A percentile compares a stretch with the other conserved stretches of the same genome.
phyloP scores from a whole-genome alignment of 352 stramenopile genomes.

The Globisporangium uncinulatum region DNA sequence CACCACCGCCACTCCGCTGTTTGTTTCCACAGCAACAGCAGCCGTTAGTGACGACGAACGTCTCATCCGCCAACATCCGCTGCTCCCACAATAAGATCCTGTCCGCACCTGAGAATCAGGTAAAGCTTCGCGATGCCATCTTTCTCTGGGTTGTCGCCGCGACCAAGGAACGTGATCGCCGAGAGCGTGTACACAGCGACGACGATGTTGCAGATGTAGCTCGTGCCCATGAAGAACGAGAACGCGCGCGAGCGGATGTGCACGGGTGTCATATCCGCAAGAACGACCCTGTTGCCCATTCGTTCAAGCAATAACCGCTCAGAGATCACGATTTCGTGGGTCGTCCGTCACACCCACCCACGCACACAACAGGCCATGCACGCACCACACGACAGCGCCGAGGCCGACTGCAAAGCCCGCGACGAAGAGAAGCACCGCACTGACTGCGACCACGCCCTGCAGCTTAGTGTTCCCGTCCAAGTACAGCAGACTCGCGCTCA shows the following conservation, averaged over 20 bases:
- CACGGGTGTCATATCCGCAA: slow-evolving; percentile 86
- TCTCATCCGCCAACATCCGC: too few relatives aligned
- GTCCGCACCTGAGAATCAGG: slow-evolving; percentile 56
- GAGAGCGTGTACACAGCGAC: slow-evolving; percentile 74
- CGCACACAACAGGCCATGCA: not conserved
- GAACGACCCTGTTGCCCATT: slow-evolving; percentile 49
- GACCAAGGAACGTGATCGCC: slow-evolving; percentile 68
- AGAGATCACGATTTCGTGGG: too few relatives aligned
- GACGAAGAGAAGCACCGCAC: slow-evolving; percentile 78
- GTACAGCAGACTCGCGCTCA: slow-evolving; percentile 68
- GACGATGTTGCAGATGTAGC: slow-evolving; percentile 84
- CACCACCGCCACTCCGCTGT: slow-evolving; percentile 32
- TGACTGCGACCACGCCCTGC: slow-evolving; percentile 65
- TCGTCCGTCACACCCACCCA: not conserved
- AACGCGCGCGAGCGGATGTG: slow-evolving; percentile 81
- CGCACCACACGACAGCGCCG: slow-evolving; percentile 73
- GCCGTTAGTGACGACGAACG: not conserved
- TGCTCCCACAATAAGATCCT: slow-evolving; percentile 4
- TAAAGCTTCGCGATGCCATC: slow-evolving; percentile 85
- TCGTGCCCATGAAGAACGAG: slow-evolving; percentile 78
- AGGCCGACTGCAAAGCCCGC: slow-evolving; percentile 80
- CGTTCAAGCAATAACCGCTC: slow-evolving; percentile 3
- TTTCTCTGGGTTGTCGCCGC: slow-evolving; percentile 60
- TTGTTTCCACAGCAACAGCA: not conserved
- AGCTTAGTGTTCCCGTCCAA: slow-evolving; percentile 38